These are phyloP conservation scores for Aspergillus sp. DNA, from an alignment of 2,329 filamentous ascomycete genomes.

Conservation along the genomic window DNA sequence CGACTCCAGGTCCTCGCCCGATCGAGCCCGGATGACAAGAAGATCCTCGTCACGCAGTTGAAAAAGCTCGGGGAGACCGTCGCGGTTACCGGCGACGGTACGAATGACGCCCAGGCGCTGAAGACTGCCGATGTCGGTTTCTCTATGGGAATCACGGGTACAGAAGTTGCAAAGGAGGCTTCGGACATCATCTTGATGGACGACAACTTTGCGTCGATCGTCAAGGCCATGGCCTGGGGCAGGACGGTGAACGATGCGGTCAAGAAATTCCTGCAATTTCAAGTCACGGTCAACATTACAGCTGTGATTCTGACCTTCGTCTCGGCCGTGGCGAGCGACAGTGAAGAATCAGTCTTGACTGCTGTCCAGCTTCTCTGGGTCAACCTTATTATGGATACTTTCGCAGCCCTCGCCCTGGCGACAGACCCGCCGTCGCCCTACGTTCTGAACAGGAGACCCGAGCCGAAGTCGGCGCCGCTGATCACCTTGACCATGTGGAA, in stretches of 20 bases:
- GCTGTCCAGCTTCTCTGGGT: conserved; percentile 69
- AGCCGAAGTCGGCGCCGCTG: conserved; percentile 45
- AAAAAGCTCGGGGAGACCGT: conserved; percentile 75
- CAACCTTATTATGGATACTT: conserved; percentile 69
- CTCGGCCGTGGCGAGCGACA: conserved; percentile 57
- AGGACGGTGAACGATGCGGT: conserved; percentile 74
- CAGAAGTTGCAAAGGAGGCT: conserved; percentile 81
- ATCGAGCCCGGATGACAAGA: conserved; percentile 76
- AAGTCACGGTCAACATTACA: conserved; percentile 63
- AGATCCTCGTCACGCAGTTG: conserved; percentile 67
- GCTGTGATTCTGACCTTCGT: conserved; percentile 65
- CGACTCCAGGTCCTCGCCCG: conserved; percentile 69
- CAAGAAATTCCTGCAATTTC: conserved; percentile 66
- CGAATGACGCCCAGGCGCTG: conserved; percentile 78
- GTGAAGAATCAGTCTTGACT: conserved; percentile 60
- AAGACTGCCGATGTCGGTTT: conserved; percentile 82
- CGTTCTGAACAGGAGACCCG: conserved; percentile 55
- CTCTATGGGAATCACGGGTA: conserved; percentile 81
- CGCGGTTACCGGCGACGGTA: conserved; percentile 79
- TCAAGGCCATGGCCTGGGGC: conserved; percentile 80
- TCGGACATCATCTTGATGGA: conserved; percentile 86
- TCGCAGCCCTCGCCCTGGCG: conserved; percentile 64
- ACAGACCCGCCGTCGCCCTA: conserved; percentile 61
- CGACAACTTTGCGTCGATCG: conserved; percentile 83
- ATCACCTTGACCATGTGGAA: conserved; percentile 50